Percentiles rank a stretch among this genome's conserved stretches.
These are phyloP conservation scores for Aspergillus sojae DNA, from an alignment of 2,329 filamentous ascomycete species.

Conservation along the genomic window DNA sequence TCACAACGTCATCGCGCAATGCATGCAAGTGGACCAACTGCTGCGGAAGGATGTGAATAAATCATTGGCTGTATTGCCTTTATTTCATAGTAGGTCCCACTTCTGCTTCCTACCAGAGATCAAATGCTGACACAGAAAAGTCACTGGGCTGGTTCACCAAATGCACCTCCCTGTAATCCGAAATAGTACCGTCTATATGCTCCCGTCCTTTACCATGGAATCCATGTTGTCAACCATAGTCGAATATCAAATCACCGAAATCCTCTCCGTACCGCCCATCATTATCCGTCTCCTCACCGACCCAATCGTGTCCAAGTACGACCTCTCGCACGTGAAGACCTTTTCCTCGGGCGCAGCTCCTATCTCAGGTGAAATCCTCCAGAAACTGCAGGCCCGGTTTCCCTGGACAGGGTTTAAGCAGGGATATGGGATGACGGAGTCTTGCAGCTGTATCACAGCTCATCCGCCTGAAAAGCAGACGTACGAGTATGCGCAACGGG, in stretches of 20 bases:
- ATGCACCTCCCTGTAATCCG: neutral
- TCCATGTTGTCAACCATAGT: conserved; percentile 57
- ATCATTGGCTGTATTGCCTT: neutral
- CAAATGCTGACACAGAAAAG: neutral
- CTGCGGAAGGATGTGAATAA: neutral
- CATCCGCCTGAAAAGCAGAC: neutral
- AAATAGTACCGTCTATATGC: conserved; percentile 64
- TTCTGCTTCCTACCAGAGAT: conserved; percentile 28
- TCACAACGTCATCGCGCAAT: conserved; percentile 60
- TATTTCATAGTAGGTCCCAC: conserved; percentile 45
- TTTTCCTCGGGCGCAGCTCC: conserved; percentile 66
- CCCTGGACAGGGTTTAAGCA: conserved; percentile 62
- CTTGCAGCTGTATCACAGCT: conserved; percentile 59
- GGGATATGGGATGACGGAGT: conserved; percentile 71
- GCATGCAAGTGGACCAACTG: conserved; percentile 57
- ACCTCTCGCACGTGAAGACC: conserved; percentile 57
- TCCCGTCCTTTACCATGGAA: conserved; percentile 65
- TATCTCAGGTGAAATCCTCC: conserved; percentile 58
- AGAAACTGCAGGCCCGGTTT: conserved; percentile 58
- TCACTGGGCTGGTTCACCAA: neutral
- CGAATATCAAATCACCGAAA: conserved; percentile 57
- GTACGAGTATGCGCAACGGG: neutral
- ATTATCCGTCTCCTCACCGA: conserved; percentile 64
- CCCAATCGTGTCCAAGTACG: conserved; percentile 47
- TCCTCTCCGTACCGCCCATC: conserved; percentile 63